A percentile compares a stretch with the other conserved stretches of the same genome.
These are phyloP conservation scores for Phycomyces blakesleeanus DNA, from an alignment of 192 early-diverging fungal genomes.

Conservation along the genomic window DNA sequence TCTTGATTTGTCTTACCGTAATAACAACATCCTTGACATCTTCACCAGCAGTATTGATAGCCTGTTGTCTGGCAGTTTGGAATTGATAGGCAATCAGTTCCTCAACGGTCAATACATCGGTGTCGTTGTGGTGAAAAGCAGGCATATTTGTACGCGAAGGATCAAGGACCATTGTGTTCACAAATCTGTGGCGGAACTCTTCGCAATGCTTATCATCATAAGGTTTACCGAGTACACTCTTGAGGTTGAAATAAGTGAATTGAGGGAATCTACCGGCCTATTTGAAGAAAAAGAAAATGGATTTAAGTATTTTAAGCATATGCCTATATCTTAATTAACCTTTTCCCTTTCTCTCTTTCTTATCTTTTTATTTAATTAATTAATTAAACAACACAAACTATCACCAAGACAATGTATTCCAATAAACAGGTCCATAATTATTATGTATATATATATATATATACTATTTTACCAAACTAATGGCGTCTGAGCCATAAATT, in stretches of 20 bases:
- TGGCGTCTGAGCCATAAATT: slow-evolving; percentile 84
- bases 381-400: too few relatives aligned
- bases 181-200: slow-evolving; percentile 73
- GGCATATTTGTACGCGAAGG: slow-evolving; percentile 55
- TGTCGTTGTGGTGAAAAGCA: slow-evolving; percentile 64
- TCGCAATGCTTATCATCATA: slow-evolving; percentile 68
- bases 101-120: slow-evolving; percentile 60
- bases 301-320: too few relatives aligned
- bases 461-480: slow-evolving; percentile 54
- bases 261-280: slow-evolving; percentile 82
- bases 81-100: slow-evolving; percentile 95
- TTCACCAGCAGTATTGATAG: slow-evolving; percentile 70
- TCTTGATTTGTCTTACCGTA: slow-evolving; percentile 55
- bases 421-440: background rate
- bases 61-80: slow-evolving; percentile 81
- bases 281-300: too few relatives aligned
- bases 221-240: slow-evolving; percentile 75
- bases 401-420: too few relatives aligned
- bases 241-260: slow-evolving; percentile 77
- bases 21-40: slow-evolving; percentile 84
- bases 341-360: too few relatives aligned
- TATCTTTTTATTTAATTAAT: too few relatives aligned
- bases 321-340: too few relatives aligned
- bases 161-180: slow-evolving; percentile 75
- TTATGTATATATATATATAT: background rate